These are phyloP conservation scores for Xylaria sp. DNA, from an alignment of 2,329 filamentous ascomycete species.

Conservation along the genomic window DNA sequence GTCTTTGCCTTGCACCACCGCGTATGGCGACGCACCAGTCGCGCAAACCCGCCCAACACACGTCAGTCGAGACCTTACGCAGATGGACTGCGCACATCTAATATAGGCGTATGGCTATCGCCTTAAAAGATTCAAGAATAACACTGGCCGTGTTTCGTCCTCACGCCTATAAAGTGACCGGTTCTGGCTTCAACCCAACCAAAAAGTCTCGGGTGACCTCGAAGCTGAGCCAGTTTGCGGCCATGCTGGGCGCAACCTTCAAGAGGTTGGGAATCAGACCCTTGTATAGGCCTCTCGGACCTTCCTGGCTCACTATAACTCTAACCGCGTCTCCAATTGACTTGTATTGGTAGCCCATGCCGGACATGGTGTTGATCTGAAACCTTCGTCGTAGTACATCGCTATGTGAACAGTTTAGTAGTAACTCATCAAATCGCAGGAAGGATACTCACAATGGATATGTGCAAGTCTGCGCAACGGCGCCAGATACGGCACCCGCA, in stretches of 20 bases:
- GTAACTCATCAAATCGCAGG: background rate
- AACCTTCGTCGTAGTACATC: slow-evolving; percentile 92
- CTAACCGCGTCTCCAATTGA: slow-evolving; percentile 80
- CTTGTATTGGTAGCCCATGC: slow-evolving; percentile 96
- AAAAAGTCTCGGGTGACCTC: slow-evolving; percentile 91
- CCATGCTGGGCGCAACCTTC: slow-evolving; percentile 98
- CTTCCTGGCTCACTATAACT: slow-evolving; percentile 83
- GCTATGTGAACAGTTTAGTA: slow-evolving; percentile 48
- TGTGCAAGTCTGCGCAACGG: slow-evolving; percentile 94
- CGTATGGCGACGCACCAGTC: background rate
- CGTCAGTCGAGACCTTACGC: background rate
- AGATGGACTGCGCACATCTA: slow-evolving; percentile 8
- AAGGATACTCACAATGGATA: slow-evolving; percentile 82
- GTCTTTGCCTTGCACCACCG: background rate
- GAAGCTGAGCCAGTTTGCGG: slow-evolving; percentile 96
- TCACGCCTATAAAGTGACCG: slow-evolving; percentile 28
- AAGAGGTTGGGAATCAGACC: slow-evolving; percentile 93
- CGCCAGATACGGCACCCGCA: slow-evolving; percentile 92
- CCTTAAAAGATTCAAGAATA: slow-evolving; percentile 14
- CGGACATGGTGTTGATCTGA: slow-evolving; percentile 99
- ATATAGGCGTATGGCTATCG: slow-evolving; percentile 13
- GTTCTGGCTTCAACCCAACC: slow-evolving; percentile 59
- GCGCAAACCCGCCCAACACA: background rate
- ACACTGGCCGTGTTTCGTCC: slow-evolving; percentile 6
- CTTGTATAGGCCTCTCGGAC: slow-evolving; percentile 86